A percentile compares a stretch with the other conserved stretches of the same genome.
phyloP scores from a whole-genome alignment of 2,329 filamentous ascomycete species.

The Ophiostoma sp. region DNA sequence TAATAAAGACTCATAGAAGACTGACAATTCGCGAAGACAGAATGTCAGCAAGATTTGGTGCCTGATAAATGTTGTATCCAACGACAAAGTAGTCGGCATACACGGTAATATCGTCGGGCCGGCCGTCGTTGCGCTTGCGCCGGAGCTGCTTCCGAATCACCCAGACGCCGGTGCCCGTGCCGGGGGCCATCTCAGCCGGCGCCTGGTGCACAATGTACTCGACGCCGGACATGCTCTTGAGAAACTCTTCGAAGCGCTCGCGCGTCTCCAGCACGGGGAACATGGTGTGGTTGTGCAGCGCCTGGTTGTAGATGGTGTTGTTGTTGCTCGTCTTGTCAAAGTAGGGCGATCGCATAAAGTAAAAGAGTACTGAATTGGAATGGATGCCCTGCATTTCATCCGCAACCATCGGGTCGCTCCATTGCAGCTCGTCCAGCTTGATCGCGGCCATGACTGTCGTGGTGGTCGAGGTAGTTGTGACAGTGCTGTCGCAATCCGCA shows the following conservation, averaged over 20 bases:
- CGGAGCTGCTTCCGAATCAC: slow-evolving; percentile 64
- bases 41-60: slow-evolving; percentile 55
- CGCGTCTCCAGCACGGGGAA: slow-evolving; percentile 53
- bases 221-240: slow-evolving; percentile 59
- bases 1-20: background rate
- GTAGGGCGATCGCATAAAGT: slow-evolving; percentile 63
- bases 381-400: slow-evolving; percentile 52
- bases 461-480: background rate
- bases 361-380: slow-evolving; percentile 60
- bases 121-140: slow-evolving; percentile 45
- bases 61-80: slow-evolving; percentile 62
- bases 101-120: slow-evolving; percentile 51
- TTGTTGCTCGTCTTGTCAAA: slow-evolving; percentile 65
- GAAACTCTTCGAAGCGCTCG: slow-evolving; percentile 56
- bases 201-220: slow-evolving; percentile 63
- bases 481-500: background rate
- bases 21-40: slow-evolving; percentile 48
- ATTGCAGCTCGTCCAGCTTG: slow-evolving; percentile 61
- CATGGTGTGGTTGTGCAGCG: slow-evolving; percentile 56
- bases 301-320: slow-evolving; percentile 56
- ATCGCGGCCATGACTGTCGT: slow-evolving; percentile 25
- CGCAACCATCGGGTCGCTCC: slow-evolving; percentile 50
- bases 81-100: slow-evolving; percentile 59
- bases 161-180: slow-evolving; percentile 60
- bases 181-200: slow-evolving; percentile 56